A percentile compares a stretch with the other conserved stretches of the same genome.
Evolutionary conservation across 352 stramenopile species (phyloP).

Genomic region (Phytopythium oedochilum): DNA sequence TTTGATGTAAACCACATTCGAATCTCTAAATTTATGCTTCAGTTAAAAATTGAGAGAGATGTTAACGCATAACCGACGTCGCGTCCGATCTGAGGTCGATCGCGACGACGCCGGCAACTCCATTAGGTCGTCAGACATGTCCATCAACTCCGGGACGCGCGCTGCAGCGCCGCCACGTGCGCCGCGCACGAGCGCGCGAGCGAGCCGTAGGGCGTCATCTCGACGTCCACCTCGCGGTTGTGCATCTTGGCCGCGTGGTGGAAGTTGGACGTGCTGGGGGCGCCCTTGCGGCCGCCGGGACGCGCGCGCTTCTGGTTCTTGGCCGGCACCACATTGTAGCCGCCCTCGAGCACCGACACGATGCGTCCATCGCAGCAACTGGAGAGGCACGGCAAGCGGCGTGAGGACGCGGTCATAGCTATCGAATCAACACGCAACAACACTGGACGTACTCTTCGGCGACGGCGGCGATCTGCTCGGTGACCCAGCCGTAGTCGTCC

Average conservation of each 20-base stretch:
- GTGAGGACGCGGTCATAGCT: too few species aligned
- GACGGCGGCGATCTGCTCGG: conserved; percentile 80
- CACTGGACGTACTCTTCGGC: conserved; percentile 87
- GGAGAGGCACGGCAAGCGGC: too few species aligned
- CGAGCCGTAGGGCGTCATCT: conserved; percentile 48
- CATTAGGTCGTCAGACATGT: too few species aligned
- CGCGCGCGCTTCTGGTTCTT: conserved; percentile 27
- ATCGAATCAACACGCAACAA: too few species aligned
- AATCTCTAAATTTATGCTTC: too few species aligned
- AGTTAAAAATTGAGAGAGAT: conserved; percentile 4
- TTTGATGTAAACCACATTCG: too few species aligned
- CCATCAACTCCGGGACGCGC: conserved; percentile 28
- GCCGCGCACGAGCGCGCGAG: conserved; percentile 52
- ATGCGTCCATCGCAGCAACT: conserved; percentile 90
- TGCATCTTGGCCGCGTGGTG: conserved; percentile 43
- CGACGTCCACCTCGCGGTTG: conserved; percentile 46
- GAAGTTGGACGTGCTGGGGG: conserved; percentile 41
- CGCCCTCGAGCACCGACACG: conserved; percentile 94
- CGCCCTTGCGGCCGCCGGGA: conserved; percentile 12
- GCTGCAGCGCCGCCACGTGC: conserved; percentile 54
- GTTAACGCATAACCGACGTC: background rate
- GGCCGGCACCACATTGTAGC: conserved; percentile 79
- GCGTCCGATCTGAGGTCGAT: background rate
- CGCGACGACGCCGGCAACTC: too few species aligned
- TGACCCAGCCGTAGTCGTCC: conserved; percentile 87